Base-by-base conservation (phyloP, 768 basidiomycete genomes). In the Phaeotremella skinneri region DNA sequence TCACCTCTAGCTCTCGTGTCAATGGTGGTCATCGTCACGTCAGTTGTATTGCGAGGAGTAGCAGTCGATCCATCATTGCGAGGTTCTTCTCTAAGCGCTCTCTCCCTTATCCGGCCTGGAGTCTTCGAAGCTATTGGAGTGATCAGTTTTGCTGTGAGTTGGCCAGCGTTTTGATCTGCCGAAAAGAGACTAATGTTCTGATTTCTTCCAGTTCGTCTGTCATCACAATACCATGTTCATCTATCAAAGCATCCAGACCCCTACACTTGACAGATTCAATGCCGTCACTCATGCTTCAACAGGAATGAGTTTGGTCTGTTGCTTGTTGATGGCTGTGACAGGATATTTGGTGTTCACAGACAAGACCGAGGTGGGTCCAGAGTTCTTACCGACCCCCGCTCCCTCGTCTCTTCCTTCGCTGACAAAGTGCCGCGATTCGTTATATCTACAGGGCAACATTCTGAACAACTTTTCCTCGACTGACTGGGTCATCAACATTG, bases 201-300 rank as follows among this genome's bases (percentile, higher is more conserved):
- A 9, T 14, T 20, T 54, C 74, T 92, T 91, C 70, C 91, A 92
- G 43, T 97, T 92, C 69, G 93, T 96, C 21, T 73, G 71, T 74
- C 94, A 99, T 76, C 96, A 98, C 77, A 99, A 99, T 75, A 91
- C 92, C 7, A 84, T 97, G 53, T 82, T 98, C 64, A 97, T 99
- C 66, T 99, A 97, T 69, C 92, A 93, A 49, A 90, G 88, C 68
- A 79, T 99, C 73, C 84, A 85, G 43, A 94, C 89, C 5, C 96
- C 96, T 6, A 98, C 96, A 0, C 79, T 98, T 26, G 94, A 98
- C 57, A 76, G 77, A 37, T 99, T 98, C 74, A 85, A 90, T 49
- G 83, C 82, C 70, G 90, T 99, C 23, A 96, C 92, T 3, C 96
- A 97, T 73, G 83, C 92, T 53, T 94, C 91, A 41, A 97, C 92